Conservation (phyloP, 768 basidiomycete species). For the Mycena kentingensis region DNA sequence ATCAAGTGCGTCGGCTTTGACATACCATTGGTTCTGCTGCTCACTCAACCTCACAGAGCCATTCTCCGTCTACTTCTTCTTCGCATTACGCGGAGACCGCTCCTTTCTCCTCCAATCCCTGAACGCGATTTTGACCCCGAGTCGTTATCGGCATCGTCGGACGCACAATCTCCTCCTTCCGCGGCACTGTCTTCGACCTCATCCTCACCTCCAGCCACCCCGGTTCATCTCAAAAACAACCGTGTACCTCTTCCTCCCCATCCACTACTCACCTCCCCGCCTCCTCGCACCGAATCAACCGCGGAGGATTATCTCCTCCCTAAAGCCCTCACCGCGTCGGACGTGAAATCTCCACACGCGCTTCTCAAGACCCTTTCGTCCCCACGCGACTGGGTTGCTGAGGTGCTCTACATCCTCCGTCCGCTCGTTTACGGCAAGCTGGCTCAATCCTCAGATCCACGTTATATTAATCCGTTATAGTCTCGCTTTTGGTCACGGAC, state of each 20-base stretch:
- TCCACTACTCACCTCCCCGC: conserved; percentile 56
- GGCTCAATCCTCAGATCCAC: conserved; percentile 9
- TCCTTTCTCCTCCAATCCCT: conserved; percentile 78
- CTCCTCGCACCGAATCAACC: conserved; percentile 51
- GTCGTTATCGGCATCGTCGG: conserved; percentile 54
- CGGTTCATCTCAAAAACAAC: conserved; percentile 83
- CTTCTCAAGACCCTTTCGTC: conserved; percentile 63
- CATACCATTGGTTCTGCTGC: not conserved
- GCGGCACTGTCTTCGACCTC: conserved; percentile 59
- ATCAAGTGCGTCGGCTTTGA: conserved; percentile 68
- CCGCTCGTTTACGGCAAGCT: conserved; percentile 76
- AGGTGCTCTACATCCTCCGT: conserved; percentile 68
- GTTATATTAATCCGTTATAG: conserved; percentile 28
- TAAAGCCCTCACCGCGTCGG: conserved; percentile 72
- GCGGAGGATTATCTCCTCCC: conserved; percentile 83
- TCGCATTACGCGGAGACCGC: conserved; percentile 72
- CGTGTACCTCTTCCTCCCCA: conserved; percentile 66
- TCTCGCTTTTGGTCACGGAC: conserved; percentile 46
- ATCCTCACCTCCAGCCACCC: conserved; percentile 60
- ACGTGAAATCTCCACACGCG: conserved; percentile 70
- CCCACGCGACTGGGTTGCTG: conserved; percentile 74
- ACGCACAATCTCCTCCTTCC: conserved; percentile 62
- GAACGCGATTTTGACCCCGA: conserved; percentile 87
- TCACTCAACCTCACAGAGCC: conserved; percentile 49
- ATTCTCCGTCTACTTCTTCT: conserved; percentile 73